A percentile compares a stretch with the other conserved stretches of the same genome.
These are phyloP conservation scores for Backusella tarrabulga DNA, from an alignment of 192 early-diverging fungal species.

Conservation along the genomic window DNA sequence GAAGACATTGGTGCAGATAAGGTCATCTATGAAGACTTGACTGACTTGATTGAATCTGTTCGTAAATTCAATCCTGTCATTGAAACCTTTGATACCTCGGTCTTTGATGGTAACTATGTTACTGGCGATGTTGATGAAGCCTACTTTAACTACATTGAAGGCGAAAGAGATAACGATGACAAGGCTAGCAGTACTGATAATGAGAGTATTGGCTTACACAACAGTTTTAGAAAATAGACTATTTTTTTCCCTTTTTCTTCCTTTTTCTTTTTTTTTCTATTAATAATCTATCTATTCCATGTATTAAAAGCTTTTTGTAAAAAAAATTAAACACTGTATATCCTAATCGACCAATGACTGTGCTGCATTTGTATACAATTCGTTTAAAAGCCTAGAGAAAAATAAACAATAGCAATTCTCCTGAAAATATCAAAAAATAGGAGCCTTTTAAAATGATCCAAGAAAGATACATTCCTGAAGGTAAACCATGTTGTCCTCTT, in stretches of 20 bases:
- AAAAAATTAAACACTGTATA: background rate
- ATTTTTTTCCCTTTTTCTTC: background rate
- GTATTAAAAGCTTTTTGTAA: background rate
- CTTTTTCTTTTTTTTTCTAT: background rate
- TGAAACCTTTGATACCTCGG: conserved; percentile 89
- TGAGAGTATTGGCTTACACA: conserved; percentile 36
- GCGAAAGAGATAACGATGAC: conserved; percentile 43
- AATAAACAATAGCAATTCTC: background rate
- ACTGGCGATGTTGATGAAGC: conserved; percentile 73
- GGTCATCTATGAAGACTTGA: conserved; percentile 91
- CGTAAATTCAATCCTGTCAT: conserved; percentile 84
- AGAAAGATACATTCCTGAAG: background rate
- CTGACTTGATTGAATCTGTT: conserved; percentile 84
- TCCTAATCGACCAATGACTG: background rate
- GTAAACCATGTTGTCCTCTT: background rate
- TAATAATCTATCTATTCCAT: background rate
- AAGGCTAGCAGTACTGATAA: conserved; percentile 12
- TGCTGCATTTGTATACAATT: background rate
- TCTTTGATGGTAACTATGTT: conserved; percentile 94
- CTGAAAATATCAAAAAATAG: background rate
- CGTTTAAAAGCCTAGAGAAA: background rate
- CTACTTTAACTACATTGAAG: conserved; percentile 63
- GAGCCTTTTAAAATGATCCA: background rate
- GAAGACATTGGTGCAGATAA: conserved; percentile 89
- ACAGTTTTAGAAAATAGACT: conserved; percentile 22